Base-by-base conservation (phyloP, 2,329 filamentous ascomycete genomes). In the Pezicula radicicola region DNA sequence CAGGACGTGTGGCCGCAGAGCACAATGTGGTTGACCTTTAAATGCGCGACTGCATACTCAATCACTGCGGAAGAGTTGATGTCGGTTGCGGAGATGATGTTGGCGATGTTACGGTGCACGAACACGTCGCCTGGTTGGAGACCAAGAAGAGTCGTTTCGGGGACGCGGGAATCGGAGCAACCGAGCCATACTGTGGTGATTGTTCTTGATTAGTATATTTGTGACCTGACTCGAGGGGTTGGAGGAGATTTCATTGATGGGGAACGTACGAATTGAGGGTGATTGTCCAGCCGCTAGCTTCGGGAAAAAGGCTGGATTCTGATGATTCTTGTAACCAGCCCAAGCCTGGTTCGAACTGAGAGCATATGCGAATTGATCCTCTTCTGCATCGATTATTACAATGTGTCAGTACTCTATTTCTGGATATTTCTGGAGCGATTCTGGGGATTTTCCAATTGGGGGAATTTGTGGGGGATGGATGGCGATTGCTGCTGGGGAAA, bases 81-180 rank as follows among this genome's bases (percentile, higher is more conserved):
- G 68, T 96, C 91, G 62, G 83, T 84, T 18, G 84, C 75, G 52
- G 84, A 83, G 57, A 95, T 73, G 64, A 93, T 83, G 74, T 95
- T 95, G 70, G 89, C 90, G 68, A 96, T 92, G 75, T 95, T 95
- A 67, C 91, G 88, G 76, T 95, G 90, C 48, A 91, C 87, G 69
- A 95, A 95, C 60, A 95, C 85, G 63, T 95, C 89, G 53, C 91
- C 90, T 3, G 90, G 89, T 64, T 89, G 79, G 53, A 91, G 78
- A 63, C 87, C 85, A 27, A 92, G 80, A 64, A 96, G 80, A 46
- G 85, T 91, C 5, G 89, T 93, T 71, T 94, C 91, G 1, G 91
- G 90, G 60, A 89, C 86, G 58, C 91, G 88, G 37, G 86, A 90
- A 75, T 95, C 91, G 63, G 89, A 88, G 74, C 91, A 96, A 54